Evolutionary conservation across 1,139 yeast genomes (phyloP).

Genomic region (Blastobotrys persicus): DNA sequence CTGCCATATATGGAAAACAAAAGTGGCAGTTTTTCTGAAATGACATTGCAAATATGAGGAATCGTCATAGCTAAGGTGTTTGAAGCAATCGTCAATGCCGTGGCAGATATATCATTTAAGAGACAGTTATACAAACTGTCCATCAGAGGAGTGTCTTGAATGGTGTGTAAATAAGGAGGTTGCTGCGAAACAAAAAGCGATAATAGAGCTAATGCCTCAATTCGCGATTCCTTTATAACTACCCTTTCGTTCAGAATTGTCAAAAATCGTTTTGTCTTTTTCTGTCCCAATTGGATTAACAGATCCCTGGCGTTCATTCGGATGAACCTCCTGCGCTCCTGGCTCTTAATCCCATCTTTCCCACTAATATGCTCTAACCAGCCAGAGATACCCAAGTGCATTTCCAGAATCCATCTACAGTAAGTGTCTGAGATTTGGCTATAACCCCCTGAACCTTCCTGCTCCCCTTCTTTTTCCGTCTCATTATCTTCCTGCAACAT

Average conservation of each 20-base stretch:
- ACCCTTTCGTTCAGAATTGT: slow-evolving; percentile 40
- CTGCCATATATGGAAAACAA: slow-evolving; percentile 50
- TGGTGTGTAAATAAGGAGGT: slow-evolving; percentile 39
- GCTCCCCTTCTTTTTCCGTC: slow-evolving; percentile 8
- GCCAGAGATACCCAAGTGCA: slow-evolving; percentile 23
- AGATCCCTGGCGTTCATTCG: slow-evolving; percentile 45
- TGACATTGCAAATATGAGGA: slow-evolving; percentile 48
- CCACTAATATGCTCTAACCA: slow-evolving; percentile 14
- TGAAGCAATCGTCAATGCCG: slow-evolving; percentile 45
- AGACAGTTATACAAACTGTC: slow-evolving; percentile 45
- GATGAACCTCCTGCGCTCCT: slow-evolving; percentile 52
- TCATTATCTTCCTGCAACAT: slow-evolving; percentile 32
- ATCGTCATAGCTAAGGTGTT: slow-evolving; percentile 51
- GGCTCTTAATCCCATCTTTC: slow-evolving; percentile 26
- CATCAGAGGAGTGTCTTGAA: slow-evolving; percentile 44
- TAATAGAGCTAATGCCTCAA: slow-evolving; percentile 40
- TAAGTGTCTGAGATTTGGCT: slow-evolving; percentile 19
- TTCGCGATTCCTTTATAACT: slow-evolving; percentile 36
- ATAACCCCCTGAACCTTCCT: slow-evolving; percentile 19
- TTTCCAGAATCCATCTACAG: slow-evolving; percentile 25
- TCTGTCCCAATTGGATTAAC: slow-evolving; percentile 44
- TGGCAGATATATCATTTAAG: slow-evolving; percentile 46
- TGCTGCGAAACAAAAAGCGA: slow-evolving; percentile 33
- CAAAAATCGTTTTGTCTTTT: slow-evolving; percentile 40
- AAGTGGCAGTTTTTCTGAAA: slow-evolving; percentile 43